Base-by-base conservation (phyloP, 495 filamentous ascomycete genomes). In the Xylaria intraflava region DNA sequence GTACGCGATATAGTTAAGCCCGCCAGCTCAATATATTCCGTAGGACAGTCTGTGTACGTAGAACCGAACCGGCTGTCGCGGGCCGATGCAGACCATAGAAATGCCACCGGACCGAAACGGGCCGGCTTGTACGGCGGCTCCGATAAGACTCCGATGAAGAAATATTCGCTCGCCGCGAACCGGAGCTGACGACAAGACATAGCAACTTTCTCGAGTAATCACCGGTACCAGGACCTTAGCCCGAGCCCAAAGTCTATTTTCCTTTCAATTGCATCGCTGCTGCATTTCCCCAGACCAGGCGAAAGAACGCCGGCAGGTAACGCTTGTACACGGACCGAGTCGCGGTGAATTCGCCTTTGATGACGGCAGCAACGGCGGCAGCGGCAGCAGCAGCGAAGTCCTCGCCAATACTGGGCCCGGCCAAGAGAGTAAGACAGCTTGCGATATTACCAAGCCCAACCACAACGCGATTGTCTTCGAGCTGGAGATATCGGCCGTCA, bases 61-160 rank as follows among this genome's bases (percentile, higher is more conserved):
- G n/a, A n/a, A n/a, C n/a, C n/a, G n/a, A n/a, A n/a, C n/a, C n/a
- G n/a, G n/a, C n/a, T n/a, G n/a, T n/a, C n/a, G n/a, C n/a, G n/a
- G n/a, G n/a, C n/a, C n/a, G n/a, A n/a, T 16, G 35, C n/a, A 14
- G 17, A 17, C 35, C n/a, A 3, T 3, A 16, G 14, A 38, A 38
- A n/a, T n/a, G 2, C 2, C 2, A 11, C 35, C 35, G 17, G 35
- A 38, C 35, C 35, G 35, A 38, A 16, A 19, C 35, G 35, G 35
- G 35, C 35, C 35, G 35, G n/a, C 35, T 1, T 35, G 5, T 38
- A 38, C 16, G 2, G 7, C 17, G 2, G 35, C 31, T 53, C 51
- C 51, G 51, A 46, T 46, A 31, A 46, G 40, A 44, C 42, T 53
- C 51, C 51, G 51, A 24, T 39, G 14, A n/a, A 12, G 5, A 24